phyloP scores from a whole-genome alignment of 176 grass and related monocot genomes.

The Zoysia pacifica region DNA sequence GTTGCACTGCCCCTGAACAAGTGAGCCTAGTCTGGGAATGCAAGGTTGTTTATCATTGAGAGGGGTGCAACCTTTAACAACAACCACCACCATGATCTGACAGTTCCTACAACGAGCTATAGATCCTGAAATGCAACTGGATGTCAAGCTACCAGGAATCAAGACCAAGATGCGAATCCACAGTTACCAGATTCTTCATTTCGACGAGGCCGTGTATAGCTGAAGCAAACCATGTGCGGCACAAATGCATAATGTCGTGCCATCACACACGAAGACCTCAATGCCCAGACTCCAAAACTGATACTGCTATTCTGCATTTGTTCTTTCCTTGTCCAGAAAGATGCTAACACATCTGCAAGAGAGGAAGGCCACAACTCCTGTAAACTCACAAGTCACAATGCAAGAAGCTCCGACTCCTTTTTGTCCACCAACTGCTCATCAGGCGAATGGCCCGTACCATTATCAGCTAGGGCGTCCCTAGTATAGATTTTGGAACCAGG shows the following conservation, averaged over 20 bases:
- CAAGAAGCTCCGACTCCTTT: constrained; percentile 74
- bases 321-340: constrained; percentile 22
- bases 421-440: constrained; percentile 31
- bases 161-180: constrained; percentile 1
- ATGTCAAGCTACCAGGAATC: neutral
- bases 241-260: neutral
- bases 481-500: constrained; percentile 57
- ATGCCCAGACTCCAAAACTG: constrained; percentile 36
- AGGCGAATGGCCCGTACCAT: constrained; percentile 16
- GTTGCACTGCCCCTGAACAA: neutral
- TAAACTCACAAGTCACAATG: constrained; percentile 58
- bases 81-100: neutral
- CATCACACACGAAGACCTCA: constrained; percentile 18
- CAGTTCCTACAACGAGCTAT: neutral
- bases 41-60: constrained; percentile 10
- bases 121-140: constrained; percentile 20
- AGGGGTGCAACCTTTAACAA: neutral
- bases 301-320: neutral
- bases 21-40: neutral
- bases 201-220: neutral
- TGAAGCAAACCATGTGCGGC: neutral
- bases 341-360: constrained; percentile 22
- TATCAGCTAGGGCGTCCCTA: constrained; percentile 30
- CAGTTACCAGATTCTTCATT: neutral
- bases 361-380: neutral